Evolutionary conservation across 192 early-diverging fungal genomes (phyloP).

Genomic region (Coemansia asiatica): DNA sequence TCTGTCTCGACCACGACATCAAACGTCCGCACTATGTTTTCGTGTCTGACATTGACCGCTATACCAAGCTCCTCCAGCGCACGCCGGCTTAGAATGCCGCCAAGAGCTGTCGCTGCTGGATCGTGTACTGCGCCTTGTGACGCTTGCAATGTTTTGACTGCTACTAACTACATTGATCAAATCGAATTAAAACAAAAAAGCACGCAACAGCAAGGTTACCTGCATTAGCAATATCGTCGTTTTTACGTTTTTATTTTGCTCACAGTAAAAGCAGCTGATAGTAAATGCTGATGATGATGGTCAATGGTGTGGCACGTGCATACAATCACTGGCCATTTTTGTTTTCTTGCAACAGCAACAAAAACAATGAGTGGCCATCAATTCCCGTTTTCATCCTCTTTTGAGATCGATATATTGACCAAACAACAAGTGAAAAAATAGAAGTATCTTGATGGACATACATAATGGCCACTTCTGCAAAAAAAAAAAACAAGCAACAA

Average conservation of each 20-base stretch:
- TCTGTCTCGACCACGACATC: conserved; percentile 66
- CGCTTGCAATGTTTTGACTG: conserved; percentile 38
- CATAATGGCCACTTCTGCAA: too few relatives aligned
- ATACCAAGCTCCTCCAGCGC: conserved; percentile 48
- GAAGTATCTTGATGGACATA: conserved; percentile 12
- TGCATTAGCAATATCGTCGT: neutral
- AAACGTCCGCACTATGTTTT: conserved; percentile 68
- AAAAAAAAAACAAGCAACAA: neutral
- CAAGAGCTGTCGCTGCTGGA: neutral
- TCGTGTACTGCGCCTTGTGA: neutral
- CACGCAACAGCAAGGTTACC: conserved; percentile 3
- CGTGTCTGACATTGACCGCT: conserved; percentile 59
- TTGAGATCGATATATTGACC: too few relatives aligned
- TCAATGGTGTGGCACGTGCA: conserved; percentile 6
- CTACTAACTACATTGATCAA: conserved; percentile 31
- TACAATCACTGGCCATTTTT: conserved; percentile 7
- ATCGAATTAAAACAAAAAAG: neutral
- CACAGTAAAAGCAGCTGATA: too few relatives aligned
- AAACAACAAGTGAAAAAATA: too few relatives aligned
- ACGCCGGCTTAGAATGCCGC: conserved; percentile 20
- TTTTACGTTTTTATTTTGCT: neutral
- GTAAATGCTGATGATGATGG: too few relatives aligned
- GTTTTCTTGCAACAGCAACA: too few relatives aligned
- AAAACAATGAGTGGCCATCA: too few relatives aligned
- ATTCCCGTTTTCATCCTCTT: too few relatives aligned